These are phyloP conservation scores for Phyllosticta paracitricarpa DNA, from an alignment of 2,329 filamentous ascomycete species.

Conservation along the genomic window DNA sequence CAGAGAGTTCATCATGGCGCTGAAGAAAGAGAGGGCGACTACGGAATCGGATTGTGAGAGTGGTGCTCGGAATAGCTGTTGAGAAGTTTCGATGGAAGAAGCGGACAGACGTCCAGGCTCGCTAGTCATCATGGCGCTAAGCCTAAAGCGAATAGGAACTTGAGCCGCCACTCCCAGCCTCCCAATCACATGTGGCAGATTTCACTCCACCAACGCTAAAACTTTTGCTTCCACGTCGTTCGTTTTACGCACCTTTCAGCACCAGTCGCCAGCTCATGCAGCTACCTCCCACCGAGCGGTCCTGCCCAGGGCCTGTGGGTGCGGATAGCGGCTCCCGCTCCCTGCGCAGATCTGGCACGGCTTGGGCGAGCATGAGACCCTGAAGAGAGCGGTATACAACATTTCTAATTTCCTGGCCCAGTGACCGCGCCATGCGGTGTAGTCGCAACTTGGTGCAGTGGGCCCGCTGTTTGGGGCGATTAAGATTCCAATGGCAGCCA, in stretches of 20 bases:
- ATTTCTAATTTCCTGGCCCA: background rate
- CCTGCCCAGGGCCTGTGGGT: background rate
- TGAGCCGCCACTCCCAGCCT: background rate
- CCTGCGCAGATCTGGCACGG: background rate
- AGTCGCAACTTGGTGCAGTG: background rate
- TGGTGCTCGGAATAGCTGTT: background rate
- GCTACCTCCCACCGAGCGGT: background rate
- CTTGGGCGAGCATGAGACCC: background rate
- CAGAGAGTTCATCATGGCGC: background rate
- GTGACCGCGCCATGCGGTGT: background rate
- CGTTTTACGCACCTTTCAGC: background rate
- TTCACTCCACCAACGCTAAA: background rate
- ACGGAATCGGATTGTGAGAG: background rate
- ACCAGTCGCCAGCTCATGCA: background rate
- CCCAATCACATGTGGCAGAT: background rate
- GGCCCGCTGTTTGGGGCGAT: background rate
- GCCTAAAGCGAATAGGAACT: background rate
- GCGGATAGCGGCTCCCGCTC: background rate
- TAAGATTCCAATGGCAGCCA: background rate
- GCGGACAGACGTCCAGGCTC: background rate
- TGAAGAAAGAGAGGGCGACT: background rate
- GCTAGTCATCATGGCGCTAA: background rate
- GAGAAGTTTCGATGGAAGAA: background rate
- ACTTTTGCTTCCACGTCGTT: background rate
- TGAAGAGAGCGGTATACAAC: background rate